Evolutionary conservation across 345 rosid species (phyloP), one percentile per base, ranked within the genome.

Genomic region (Brassica juncea): DNA sequence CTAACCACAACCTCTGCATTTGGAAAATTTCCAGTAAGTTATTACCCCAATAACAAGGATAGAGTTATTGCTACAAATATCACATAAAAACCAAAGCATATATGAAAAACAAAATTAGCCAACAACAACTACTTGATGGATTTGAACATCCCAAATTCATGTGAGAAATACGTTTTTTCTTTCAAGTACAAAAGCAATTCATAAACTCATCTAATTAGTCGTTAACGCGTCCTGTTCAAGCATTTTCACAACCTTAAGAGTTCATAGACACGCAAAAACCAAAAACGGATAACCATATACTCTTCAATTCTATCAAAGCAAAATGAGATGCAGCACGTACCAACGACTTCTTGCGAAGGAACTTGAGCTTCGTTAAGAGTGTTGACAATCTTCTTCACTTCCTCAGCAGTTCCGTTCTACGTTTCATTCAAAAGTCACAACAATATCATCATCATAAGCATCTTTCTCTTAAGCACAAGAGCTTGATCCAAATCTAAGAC

Each of bases 401-500:
- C 94, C 60, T 92, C 97, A 9, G 74, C 82, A 55, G 94, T 94
- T 77, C 99, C 99, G 70, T 91, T 94, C 97, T 94, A 81, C 81
- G 3, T 39, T 32, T 5, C 64, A 69, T 61, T 42, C 4, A 67
- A 30, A 49, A 47, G 0, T 47, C 19, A 49, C 19, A 49, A 21
- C 42, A 16, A 8, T 61, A 55, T 4, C 68, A 39, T 42, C 14
- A 44, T 14, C 15, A 42, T 35, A 35, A 35, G 2, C 7, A 35
- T 35, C 39, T 42, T 14, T 42, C 49, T 42, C 49, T 10, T 10
- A 37, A 37, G 4, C 2, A 42, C 49, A 42, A 42, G n/a, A 42
- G n/a, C 3, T 0, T 14, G 7, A 49, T 42, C 52, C 44, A 68
- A 59, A 2, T n/a, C 35, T 8, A 52, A 47, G 5, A 0, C 35